Evolutionary conservation across 176 grass and related monocot species (phyloP), one percentile per base, ranked within the genome.

Genomic region (Avena eriantha): DNA sequence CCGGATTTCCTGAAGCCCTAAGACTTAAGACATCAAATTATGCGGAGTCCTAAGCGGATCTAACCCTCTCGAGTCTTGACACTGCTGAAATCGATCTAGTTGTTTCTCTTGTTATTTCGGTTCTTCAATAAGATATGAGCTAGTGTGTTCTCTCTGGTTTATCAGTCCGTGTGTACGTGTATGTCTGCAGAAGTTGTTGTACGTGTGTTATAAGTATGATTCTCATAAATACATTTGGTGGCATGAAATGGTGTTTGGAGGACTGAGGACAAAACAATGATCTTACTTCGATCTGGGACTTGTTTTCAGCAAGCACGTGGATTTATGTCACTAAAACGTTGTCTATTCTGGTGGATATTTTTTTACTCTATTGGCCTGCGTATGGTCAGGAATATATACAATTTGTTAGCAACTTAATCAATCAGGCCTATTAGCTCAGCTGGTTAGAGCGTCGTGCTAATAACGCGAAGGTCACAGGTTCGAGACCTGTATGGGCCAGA

Each of bases 391-490:
- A 47, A 47, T 47, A 47, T 1, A 46, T 2, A 46, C 0, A 8
- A 10, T 10, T 10, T 46, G 0, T 10, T 2, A 6, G 43, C 43
- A 46, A 10, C 0, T 6, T 4, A 1, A 10, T 10, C 45, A 47
- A 11, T 9, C 1, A 47, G 92, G 92, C 88, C 90, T 91, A 94
- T 94, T 97, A 91, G 90, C 95, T 97, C 86, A 94, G 95, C 69
- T 94, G 92, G 95, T 93, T 97, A 95, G 92, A 95, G 87, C 90
- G 89, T 93, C 86, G 87, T 95, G 89, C 91, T 98, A 98, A 98
- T 95, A 98, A 95, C 91, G 91, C 83, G 93, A 95, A 98, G 91
- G 91, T 95, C 88, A 88, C 88, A 95, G 96, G 95, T 95, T 97
- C 92, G 88, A 93, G 86, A 97, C 89, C 92, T 95, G 95, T 91